Base-by-base conservation (phyloP, 2,329 filamentous ascomycete genomes). In the Sclerotinia nivalis region DNA sequence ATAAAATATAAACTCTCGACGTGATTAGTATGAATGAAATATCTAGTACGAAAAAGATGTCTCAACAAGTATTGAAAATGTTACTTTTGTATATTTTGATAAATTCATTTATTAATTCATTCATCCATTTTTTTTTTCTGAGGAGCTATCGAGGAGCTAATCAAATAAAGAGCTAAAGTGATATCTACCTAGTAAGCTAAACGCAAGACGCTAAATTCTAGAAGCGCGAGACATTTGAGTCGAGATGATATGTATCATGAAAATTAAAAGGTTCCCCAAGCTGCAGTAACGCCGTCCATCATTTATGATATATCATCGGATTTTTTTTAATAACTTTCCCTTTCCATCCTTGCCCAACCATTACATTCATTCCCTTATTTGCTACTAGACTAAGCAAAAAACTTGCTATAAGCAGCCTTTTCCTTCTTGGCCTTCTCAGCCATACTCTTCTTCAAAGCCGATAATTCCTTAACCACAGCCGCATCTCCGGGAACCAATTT, bases 391-490 rank as follows among this genome's bases (percentile, higher is more conserved):
- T 70, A 78, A 40, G 74, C 70, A 69, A 98, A 98, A 82, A 96
- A 96, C 83, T 97, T 98, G 83, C 91, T 92, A 80, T 95, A 97
- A 8, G 90, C 91, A 75, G 92, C 93, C 87, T 94, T 96, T 84
- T 97, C 93, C 87, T 94, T 97, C 79, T 91, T 91, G 72, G 88
- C 86, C 72, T 91, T 87, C 70, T 90, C 91, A 15, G 88, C 85
- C 37, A 91, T 87, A 76, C 86, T 88, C 83, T 90, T 90, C 87
- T 94, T 97, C 66, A 96, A 89, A n/a, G 85, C 82, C 25, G 87
- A 85, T 68, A 96, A 85, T 82, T 97, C 93, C 76, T 88, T 91
- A 71, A 84, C 81, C 73, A 98, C 88, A 60, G 88, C 91, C 0
- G 86, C 87, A 80, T 98, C 95, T 25, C 84, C 85, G 1, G 95